Percentiles rank a stretch among this genome's conserved stretches.
Conservation (phyloP, 169 alveolate species). For the Perkinsus marinus region DNA sequence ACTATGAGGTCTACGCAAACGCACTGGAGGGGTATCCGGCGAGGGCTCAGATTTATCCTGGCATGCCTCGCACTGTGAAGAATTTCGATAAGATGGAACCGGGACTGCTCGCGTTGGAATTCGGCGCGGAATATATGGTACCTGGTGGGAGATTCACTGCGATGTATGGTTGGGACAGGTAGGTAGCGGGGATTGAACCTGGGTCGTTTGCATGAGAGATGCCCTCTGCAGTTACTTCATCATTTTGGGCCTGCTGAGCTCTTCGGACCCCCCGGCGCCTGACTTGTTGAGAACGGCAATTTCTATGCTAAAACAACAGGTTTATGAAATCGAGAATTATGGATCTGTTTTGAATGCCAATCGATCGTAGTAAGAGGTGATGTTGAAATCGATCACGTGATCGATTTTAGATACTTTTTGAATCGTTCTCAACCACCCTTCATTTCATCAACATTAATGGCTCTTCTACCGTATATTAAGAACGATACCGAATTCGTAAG, state of each 20-base stretch:
- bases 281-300: neutral
- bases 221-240: neutral
- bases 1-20: neutral
- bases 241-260: neutral
- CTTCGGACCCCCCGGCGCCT: neutral
- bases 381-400: neutral
- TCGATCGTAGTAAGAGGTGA: neutral
- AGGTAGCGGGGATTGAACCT: neutral
- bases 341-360: neutral
- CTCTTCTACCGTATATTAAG: neutral
- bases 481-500: neutral
- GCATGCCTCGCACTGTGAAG: neutral
- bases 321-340: neutral
- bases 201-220: neutral
- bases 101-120: neutral
- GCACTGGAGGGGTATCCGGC: neutral
- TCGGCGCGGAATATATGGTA: neutral
- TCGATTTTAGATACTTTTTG: neutral
- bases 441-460: neutral
- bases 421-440: neutral
- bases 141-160: neutral
- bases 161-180: neutral
- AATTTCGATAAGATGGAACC: neutral
- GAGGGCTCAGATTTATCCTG: neutral
- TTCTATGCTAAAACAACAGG: neutral